These are phyloP conservation scores for Penicillium longicatenatum DNA, from an alignment of 495 filamentous ascomycete species.

Conservation along the genomic window DNA sequence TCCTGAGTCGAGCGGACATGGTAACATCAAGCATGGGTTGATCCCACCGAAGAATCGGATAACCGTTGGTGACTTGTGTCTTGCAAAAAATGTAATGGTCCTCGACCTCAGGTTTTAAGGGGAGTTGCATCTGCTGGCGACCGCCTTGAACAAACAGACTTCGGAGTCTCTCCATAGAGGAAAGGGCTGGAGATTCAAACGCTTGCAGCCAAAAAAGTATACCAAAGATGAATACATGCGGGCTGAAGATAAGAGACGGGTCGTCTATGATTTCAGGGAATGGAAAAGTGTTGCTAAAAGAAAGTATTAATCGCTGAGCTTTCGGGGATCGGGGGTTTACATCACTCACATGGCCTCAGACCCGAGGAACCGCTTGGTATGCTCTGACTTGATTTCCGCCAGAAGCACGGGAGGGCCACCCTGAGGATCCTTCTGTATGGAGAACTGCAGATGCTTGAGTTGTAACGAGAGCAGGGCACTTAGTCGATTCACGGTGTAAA, in stretches of 20 bases:
- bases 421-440: conserved; percentile 22
- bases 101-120: conserved; percentile 16
- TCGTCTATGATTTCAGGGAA: conserved; percentile 22
- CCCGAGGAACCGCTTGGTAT: conserved; percentile 14
- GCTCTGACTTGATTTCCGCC: conserved; percentile 17
- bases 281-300: conserved; percentile 12
- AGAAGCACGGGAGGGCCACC: conserved; percentile 11
- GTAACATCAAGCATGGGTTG: conserved; percentile 17
- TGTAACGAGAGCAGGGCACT: conserved; percentile 21
- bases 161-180: conserved; percentile 20
- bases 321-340: not conserved
- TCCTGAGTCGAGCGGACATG: conserved; percentile 23
- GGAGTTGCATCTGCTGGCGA: conserved; percentile 17
- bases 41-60: conserved; percentile 14
- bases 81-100: conserved; percentile 23
- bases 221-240: conserved; percentile 19
- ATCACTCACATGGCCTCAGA: conserved; percentile 13
- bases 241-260: conserved; percentile 19
- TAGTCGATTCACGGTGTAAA: conserved; percentile 25
- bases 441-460: conserved; percentile 28
- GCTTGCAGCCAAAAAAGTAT: conserved; percentile 21
- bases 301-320: not conserved
- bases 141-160: conserved; percentile 16
- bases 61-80: conserved; percentile 8
- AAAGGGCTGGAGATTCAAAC: conserved; percentile 15